phyloP scores from a whole-genome alignment of 2,329 filamentous ascomycete genomes.

The Chrysosporium keratinophilum region DNA sequence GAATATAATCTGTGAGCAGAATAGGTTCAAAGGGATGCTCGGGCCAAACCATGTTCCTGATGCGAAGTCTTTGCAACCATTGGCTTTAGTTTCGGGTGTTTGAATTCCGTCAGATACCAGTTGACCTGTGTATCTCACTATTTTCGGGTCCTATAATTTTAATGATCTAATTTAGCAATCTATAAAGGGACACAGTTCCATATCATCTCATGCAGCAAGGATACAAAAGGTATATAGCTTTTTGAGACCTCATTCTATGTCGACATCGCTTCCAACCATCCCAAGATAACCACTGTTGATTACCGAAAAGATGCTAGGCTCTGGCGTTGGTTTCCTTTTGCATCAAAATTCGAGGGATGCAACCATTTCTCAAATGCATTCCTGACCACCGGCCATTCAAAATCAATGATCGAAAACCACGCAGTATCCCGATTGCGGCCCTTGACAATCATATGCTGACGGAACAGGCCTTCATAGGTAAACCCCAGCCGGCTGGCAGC shows the following conservation, averaged over 20 bases:
- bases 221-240: too few species aligned
- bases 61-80: too few species aligned
- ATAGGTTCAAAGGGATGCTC: too few species aligned
- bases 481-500: constrained; percentile 52
- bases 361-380: constrained; percentile 47
- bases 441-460: constrained; percentile 52
- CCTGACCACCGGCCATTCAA: constrained; percentile 47
- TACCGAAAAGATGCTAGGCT: constrained; percentile 31
- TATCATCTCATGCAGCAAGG: too few species aligned
- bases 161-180: too few species aligned
- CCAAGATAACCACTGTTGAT: not conserved
- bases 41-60: too few species aligned
- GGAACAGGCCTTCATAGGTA: constrained; percentile 48
- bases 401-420: constrained; percentile 50
- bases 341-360: constrained; percentile 46
- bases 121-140: too few species aligned
- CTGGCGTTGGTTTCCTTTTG: constrained; percentile 42
- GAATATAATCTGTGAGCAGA: too few species aligned
- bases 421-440: constrained; percentile 49
- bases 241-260: not conserved
- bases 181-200: too few species aligned
- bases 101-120: too few species aligned
- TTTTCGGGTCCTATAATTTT: too few species aligned
- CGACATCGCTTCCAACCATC: not conserved
- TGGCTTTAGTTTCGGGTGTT: too few species aligned